Evolutionary conservation across 2,329 filamentous ascomycete species (phyloP).

Genomic region (Claviceps maximensis): DNA sequence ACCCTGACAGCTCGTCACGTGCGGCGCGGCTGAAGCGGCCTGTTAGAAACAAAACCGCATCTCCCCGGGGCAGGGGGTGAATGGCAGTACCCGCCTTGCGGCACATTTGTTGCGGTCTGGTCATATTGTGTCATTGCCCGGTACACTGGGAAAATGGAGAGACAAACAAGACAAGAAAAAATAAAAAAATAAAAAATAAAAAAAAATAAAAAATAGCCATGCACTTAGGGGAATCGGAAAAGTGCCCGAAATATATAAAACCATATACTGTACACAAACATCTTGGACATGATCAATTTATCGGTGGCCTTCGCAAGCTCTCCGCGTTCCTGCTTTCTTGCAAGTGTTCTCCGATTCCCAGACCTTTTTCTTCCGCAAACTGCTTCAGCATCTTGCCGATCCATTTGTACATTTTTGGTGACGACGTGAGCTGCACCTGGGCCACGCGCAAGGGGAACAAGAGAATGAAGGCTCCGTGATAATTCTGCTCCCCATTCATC

Average conservation of each 20-base stretch:
- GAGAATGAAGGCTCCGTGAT: slow-evolving; percentile 5
- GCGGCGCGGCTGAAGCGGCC: neutral
- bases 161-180: neutral
- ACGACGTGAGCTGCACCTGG: neutral
- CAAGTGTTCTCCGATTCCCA: slow-evolving; percentile 3
- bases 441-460: slow-evolving; percentile 4
- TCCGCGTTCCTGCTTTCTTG: neutral
- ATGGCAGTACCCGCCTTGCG: too few relatives aligned
- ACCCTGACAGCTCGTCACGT: neutral
- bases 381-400: slow-evolving; percentile 4
- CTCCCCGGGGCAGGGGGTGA: too few relatives aligned
- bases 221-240: too few relatives aligned
- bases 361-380: slow-evolving; percentile 3
- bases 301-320: neutral
- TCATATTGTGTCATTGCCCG: too few relatives aligned
- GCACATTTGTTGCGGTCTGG: too few relatives aligned
- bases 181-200: neutral
- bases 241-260: neutral
- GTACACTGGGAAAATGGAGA: neutral
- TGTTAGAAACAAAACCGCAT: too few relatives aligned
- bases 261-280: neutral
- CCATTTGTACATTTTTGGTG: slow-evolving; percentile 3
- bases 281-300: neutral
- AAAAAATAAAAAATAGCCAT: neutral
- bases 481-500: slow-evolving; percentile 4